phyloP scores from a whole-genome alignment of 306 rosid species.

The Vigna hirtella region DNA sequence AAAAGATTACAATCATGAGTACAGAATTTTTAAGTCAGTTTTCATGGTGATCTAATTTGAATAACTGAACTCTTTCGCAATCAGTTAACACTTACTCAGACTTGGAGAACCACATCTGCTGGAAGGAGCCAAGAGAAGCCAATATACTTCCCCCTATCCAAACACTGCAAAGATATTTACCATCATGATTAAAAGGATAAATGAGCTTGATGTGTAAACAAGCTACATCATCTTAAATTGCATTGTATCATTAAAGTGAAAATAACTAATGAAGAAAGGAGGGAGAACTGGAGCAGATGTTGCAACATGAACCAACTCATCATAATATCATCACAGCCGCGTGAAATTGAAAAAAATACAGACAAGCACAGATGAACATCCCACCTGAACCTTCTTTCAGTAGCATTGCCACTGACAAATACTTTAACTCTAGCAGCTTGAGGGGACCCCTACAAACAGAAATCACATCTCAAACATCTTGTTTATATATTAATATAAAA shows the following conservation, averaged over 20 bases:
- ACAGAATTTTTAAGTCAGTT: too few relatives aligned
- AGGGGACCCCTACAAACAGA: slow-evolving; percentile 83
- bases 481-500: neutral
- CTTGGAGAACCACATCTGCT: slow-evolving; percentile 86
- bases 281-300: neutral
- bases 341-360: neutral
- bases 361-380: slow-evolving; percentile 3
- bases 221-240: neutral
- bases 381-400: slow-evolving; percentile 97
- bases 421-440: slow-evolving; percentile 99
- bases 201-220: neutral
- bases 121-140: slow-evolving; percentile 99
- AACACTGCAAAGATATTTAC: slow-evolving; percentile 60
- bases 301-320: slow-evolving; percentile 1
- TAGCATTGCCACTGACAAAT: slow-evolving; percentile 93
- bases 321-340: neutral
- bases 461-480: slow-evolving; percentile 36
- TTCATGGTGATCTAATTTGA: neutral
- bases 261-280: neutral
- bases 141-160: slow-evolving; percentile 99
- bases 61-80: neutral
- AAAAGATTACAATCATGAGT: neutral
- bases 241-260: neutral
- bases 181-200: too few relatives aligned
- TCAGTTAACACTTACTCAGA: slow-evolving; percentile 71